A percentile compares a stretch with the other conserved stretches of the same genome.
phyloP scores from a whole-genome alignment of 768 basidiomycete species.

The Pholiota microspora region DNA sequence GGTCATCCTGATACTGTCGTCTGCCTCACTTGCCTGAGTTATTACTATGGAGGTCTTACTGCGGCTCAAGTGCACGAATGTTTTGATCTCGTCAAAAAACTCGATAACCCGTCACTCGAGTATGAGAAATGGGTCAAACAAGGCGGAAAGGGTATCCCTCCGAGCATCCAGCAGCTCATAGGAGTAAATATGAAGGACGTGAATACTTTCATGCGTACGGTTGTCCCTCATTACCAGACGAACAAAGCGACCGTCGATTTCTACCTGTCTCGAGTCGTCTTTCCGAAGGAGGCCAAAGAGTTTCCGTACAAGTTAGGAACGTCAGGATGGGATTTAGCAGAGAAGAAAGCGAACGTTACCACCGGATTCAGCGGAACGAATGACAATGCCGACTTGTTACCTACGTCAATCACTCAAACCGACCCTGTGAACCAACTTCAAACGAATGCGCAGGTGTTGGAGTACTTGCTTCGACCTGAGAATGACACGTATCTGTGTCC shows the following conservation, averaged over 20 bases:
- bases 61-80: conserved; percentile 32
- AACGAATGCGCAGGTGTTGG: conserved; percentile 48
- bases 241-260: conserved; percentile 44
- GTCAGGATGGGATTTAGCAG: conserved; percentile 53
- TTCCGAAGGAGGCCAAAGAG: conserved; percentile 48
- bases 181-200: conserved; percentile 41
- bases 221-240: conserved; percentile 33
- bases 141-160: conserved; percentile 25
- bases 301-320: conserved; percentile 47
- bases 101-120: conserved; percentile 38
- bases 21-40: conserved; percentile 43
- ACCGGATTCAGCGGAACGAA: conserved; percentile 61
- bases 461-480: conserved; percentile 35
- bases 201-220: conserved; percentile 3
- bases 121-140: conserved; percentile 39
- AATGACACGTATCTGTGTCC: conserved; percentile 36
- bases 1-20: conserved; percentile 51
- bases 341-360: conserved; percentile 28
- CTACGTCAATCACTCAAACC: conserved; percentile 32
- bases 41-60: conserved; percentile 47
- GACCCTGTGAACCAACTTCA: conserved; percentile 37
- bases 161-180: conserved; percentile 25
- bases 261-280: conserved; percentile 43
- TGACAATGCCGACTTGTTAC: conserved; percentile 39
- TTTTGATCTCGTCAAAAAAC: conserved; percentile 36